phyloP scores from a whole-genome alignment of 2,329 filamentous ascomycete species.

The Diplocarpon mali region DNA sequence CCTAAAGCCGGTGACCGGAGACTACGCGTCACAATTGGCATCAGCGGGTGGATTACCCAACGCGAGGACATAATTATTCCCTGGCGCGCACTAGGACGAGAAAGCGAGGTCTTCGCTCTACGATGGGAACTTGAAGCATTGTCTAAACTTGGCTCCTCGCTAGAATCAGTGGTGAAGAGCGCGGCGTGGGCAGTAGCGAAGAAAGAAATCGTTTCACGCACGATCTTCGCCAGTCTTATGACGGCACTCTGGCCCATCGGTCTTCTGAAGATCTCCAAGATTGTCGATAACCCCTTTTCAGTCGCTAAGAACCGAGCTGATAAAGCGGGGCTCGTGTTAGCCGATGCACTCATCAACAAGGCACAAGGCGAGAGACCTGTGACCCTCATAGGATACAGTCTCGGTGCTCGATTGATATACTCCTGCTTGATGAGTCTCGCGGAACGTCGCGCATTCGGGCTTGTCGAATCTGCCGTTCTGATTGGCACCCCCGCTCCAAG shows the following conservation, averaged over 20 bases:
- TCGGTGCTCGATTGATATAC: conserved; percentile 74
- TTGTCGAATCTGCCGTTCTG: conserved; percentile 73
- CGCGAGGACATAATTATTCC: conserved; percentile 62
- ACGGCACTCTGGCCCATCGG: conserved; percentile 61
- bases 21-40: conserved; percentile 70
- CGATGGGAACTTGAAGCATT: conserved; percentile 75
- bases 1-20: conserved; percentile 49
- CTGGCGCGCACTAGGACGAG: conserved; percentile 65
- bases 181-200: conserved; percentile 70
- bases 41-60: conserved; percentile 70
- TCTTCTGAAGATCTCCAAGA: conserved; percentile 52
- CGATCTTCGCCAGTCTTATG: conserved; percentile 54
- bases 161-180: conserved; percentile 67
- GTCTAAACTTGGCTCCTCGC: conserved; percentile 63
- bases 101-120: conserved; percentile 71
- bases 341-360: conserved; percentile 71
- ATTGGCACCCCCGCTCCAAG: conserved; percentile 74
- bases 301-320: conserved; percentile 67
- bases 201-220: conserved; percentile 50
- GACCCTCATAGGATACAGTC: conserved; percentile 69
- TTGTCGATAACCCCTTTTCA: conserved; percentile 73
- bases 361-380: conserved; percentile 75
- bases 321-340: conserved; percentile 69
- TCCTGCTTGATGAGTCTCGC: conserved; percentile 68
- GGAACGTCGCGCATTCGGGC: conserved; percentile 67